phyloP scores from a whole-genome alignment of 768 basidiomycete species.

The Boletus insuetus region DNA sequence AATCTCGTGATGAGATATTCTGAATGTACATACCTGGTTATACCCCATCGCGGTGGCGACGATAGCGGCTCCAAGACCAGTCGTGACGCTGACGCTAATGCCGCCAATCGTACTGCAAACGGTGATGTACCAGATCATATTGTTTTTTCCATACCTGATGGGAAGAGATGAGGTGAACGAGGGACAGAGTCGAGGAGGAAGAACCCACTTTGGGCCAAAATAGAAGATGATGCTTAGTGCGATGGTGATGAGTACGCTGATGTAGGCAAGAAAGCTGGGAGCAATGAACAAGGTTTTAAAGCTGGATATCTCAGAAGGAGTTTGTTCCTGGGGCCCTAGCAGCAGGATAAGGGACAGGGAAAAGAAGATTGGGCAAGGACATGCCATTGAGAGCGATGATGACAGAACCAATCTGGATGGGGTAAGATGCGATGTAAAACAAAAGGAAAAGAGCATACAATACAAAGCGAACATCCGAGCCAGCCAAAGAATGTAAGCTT shows the following conservation, averaged over 20 bases:
- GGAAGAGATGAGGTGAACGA: constrained; percentile 1
- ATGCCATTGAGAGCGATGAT: constrained; percentile 90
- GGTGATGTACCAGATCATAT: constrained; percentile 93
- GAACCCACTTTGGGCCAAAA: constrained; percentile 70
- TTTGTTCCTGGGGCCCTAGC: constrained; percentile 64
- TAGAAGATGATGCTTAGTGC: constrained; percentile 75
- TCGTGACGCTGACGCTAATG: constrained; percentile 90
- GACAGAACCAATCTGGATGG: constrained; percentile 67
- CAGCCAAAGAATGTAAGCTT: constrained; percentile 94
- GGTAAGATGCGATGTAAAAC: not conserved
- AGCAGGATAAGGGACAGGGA: constrained; percentile 1
- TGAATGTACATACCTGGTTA: constrained; percentile 60
- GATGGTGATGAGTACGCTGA: constrained; percentile 57
- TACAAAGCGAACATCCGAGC: constrained; percentile 90
- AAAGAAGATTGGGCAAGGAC: constrained; percentile 2
- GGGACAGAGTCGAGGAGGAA: not conserved
- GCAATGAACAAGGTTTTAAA: constrained; percentile 82
- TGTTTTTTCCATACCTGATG: constrained; percentile 77
- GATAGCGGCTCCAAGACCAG: constrained; percentile 89
- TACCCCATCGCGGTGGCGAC: constrained; percentile 73
- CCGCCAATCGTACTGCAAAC: constrained; percentile 98
- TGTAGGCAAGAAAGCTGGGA: constrained; percentile 77
- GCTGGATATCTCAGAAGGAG: constrained; percentile 62
- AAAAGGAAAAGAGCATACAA: constrained; percentile 51
- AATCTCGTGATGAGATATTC: not conserved